Evolutionary conservation across 2,329 filamentous ascomycete species (phyloP), one percentile per base, ranked within the genome.

Genomic region (Scleromitrula shiraiana): DNA sequence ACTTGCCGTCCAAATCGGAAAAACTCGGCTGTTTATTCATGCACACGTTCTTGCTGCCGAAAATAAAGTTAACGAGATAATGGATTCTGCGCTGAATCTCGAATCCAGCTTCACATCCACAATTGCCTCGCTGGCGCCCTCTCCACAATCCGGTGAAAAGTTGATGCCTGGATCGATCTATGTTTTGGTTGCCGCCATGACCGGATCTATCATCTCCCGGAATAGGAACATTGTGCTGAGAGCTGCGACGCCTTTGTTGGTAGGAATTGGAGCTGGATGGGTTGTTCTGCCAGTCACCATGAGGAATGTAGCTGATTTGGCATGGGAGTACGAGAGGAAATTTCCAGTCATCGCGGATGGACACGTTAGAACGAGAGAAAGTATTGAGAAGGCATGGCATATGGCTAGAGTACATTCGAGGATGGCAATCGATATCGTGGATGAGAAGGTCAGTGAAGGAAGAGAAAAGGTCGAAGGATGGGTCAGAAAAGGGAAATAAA

Each of bases 141-240:
- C 89, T 30, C 83, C 83, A 61, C 85, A 91, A 68, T 87, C 82
- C 52, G 87, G 86, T 65, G 93, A 98, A 74, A 82, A 82, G 64
- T 77, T 98, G 49, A 82, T 97, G 69, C 93, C 93, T 27, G 91
- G 91, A 22, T 75, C 82, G 51, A 80, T 97, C 58, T 97, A 97
- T 70, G 89, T 97, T 39, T 78, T 96, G 24, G 90, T 98, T 40
- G 84, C 90, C 35, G 83, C 88, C 60, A 96, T 98, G 90, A 88
- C 93, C 29, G 93, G 91, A 59, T 89, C 82, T 67, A 97, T 98
- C 65, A 73, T 96, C 47, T 81, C 87, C 47, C 82, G 91, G 54
- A 94, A 95, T 73, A 82, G 91, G 59, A 90, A 85, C 67, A 76
- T 97, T 54, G 66, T 95, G 53, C 72, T 98, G 46, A 82, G 93